Conservation (phyloP, 2,329 filamentous ascomycete genomes). For the Pseudogymnoascus sp. region DNA sequence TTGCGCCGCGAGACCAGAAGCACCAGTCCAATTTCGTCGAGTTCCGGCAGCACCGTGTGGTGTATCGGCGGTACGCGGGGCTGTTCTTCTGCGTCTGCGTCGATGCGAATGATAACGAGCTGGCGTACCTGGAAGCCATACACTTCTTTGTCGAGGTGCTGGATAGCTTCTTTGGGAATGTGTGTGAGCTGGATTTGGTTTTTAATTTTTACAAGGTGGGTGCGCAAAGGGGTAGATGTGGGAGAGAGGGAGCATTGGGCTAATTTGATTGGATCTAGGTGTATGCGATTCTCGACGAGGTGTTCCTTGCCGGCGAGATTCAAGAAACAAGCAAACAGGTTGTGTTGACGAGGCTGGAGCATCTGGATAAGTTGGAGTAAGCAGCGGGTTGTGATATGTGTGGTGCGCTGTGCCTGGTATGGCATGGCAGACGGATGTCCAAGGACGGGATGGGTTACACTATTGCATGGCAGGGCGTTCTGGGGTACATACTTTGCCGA, state of each 20-base stretch:
- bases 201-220: conserved; percentile 67
- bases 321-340: conserved; percentile 99
- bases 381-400: neutral
- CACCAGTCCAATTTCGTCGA: conserved; percentile 99
- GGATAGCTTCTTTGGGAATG: conserved; percentile 97
- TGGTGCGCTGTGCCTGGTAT: neutral
- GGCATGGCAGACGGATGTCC: conserved; percentile 1
- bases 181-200: conserved; percentile 91
- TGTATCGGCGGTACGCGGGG: conserved; percentile 94
- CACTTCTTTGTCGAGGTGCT: conserved; percentile 99
- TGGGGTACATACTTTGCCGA: neutral
- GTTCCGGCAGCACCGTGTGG: conserved; percentile 87
- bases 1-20: conserved; percentile 95
- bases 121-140: conserved; percentile 93
- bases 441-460: neutral
- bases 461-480: conserved; percentile 12
- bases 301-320: conserved; percentile 95
- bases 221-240: neutral
- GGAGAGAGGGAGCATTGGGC: conserved; percentile 1
- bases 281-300: conserved; percentile 96
- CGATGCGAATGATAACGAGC: conserved; percentile 97
- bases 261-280: conserved; percentile 46
- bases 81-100: conserved; percentile 99
- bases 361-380: conserved; percentile 90
- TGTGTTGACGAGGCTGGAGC: conserved; percentile 85